Conservation (phyloP, 2,329 filamentous ascomycete genomes). For the Stagonosporopsis cucurbitacearum region DNA sequence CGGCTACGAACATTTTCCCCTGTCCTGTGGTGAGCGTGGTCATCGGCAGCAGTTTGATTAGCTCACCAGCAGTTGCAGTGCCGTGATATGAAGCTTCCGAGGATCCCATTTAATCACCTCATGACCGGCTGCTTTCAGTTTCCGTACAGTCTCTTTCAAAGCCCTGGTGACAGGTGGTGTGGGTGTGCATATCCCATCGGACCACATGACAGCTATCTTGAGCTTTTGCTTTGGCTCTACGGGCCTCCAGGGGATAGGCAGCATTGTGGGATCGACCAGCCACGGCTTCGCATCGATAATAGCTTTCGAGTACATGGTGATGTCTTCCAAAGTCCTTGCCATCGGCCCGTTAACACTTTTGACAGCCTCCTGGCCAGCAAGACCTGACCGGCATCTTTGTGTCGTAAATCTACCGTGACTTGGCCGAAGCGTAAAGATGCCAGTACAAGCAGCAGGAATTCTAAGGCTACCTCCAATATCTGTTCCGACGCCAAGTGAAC, state of each 20-base stretch:
- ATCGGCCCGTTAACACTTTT: constrained; percentile 70
- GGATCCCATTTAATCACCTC: constrained; percentile 65
- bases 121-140: constrained; percentile 59
- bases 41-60: background rate
- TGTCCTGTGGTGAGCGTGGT: constrained; percentile 4
- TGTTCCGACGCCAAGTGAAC: constrained; percentile 67
- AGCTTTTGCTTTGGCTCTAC: constrained; percentile 56
- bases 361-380: constrained; percentile 70
- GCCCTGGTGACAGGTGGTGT: constrained; percentile 63
- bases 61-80: constrained; percentile 57
- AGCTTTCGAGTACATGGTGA: constrained; percentile 51
- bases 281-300: constrained; percentile 57
- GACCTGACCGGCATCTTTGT: constrained; percentile 60
- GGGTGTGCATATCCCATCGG: constrained; percentile 59
- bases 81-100: constrained; percentile 57
- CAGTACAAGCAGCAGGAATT: constrained; percentile 63
- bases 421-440: constrained; percentile 63
- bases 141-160: constrained; percentile 60
- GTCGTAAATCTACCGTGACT: constrained; percentile 68
- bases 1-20: constrained; percentile 56
- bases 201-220: constrained; percentile 64
- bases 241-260: constrained; percentile 61
- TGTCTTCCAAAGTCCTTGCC: constrained; percentile 61
- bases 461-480: constrained; percentile 68
- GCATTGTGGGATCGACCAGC: constrained; percentile 59